A percentile compares a stretch with the other conserved stretches of the same genome.
Conservation (phyloP, 495 filamentous ascomycete genomes). For the Penicillium bovifimosum region DNA sequence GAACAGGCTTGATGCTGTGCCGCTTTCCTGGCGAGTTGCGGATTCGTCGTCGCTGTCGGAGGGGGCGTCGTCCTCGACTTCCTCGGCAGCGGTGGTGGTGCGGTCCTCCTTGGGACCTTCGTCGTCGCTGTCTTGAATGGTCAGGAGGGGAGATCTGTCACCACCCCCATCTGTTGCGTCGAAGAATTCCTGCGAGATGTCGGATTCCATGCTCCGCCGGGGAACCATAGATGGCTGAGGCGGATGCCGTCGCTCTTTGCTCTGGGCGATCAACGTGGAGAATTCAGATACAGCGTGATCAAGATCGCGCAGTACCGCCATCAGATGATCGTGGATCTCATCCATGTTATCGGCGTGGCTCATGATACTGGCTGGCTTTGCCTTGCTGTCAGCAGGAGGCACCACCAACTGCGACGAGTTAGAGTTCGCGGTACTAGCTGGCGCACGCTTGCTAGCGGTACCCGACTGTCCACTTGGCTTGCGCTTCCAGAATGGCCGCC, state of each 20-base stretch:
- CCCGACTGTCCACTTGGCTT: slow-evolving; percentile 54
- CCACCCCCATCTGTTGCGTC: slow-evolving; percentile 73
- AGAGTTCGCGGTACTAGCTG: slow-evolving; percentile 34
- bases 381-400: slow-evolving; percentile 28
- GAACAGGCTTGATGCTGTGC: slow-evolving; percentile 54
- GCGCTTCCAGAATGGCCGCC: slow-evolving; percentile 80
- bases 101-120: slow-evolving; percentile 34
- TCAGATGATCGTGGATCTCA: slow-evolving; percentile 69
- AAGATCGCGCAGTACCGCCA: slow-evolving; percentile 73
- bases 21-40: slow-evolving; percentile 32
- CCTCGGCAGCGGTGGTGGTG: slow-evolving; percentile 23
- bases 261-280: slow-evolving; percentile 64
- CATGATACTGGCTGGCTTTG: slow-evolving; percentile 34
- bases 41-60: slow-evolving; percentile 53
- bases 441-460: slow-evolving; percentile 23
- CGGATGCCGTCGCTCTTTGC: slow-evolving; percentile 68
- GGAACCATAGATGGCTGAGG: slow-evolving; percentile 45
- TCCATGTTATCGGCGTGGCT: slow-evolving; percentile 48
- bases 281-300: slow-evolving; percentile 80
- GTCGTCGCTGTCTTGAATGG: slow-evolving; percentile 60
- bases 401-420: slow-evolving; percentile 53
- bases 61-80: slow-evolving; percentile 36
- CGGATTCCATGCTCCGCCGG: slow-evolving; percentile 75
- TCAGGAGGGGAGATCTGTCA: slow-evolving; percentile 59
- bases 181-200: slow-evolving; percentile 84